Conservation (phyloP, 345 rosid genomes). For the Populus pruinosa region DNA sequence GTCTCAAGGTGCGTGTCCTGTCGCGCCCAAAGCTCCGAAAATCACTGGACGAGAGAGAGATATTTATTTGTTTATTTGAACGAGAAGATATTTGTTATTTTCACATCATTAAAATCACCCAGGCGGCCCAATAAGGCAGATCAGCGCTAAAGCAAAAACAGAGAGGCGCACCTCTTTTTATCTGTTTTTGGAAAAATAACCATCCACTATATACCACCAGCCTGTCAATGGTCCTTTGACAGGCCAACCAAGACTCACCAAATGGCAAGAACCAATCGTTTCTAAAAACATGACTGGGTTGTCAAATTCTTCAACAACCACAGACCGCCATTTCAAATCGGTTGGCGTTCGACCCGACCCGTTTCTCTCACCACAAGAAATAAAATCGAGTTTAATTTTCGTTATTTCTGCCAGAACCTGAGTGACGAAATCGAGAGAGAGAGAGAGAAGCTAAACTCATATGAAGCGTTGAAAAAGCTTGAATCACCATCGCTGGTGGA, state of each 20-base stretch:
- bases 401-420: neutral
- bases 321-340: neutral
- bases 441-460: neutral
- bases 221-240: neutral
- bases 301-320: neutral
- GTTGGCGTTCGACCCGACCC: neutral
- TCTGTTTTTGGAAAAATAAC: too few relatives aligned
- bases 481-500: conserved; percentile 3
- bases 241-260: conserved; percentile 4
- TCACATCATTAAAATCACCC: neutral
- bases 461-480: neutral
- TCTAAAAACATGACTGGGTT: neutral
- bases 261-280: neutral
- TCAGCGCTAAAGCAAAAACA: neutral
- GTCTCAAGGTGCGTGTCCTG: neutral
- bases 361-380: neutral
- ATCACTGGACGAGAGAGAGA: neutral
- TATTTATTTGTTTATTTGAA: too few relatives aligned
- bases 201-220: neutral
- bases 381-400: neutral
- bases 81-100: neutral
- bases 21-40: too few relatives aligned
- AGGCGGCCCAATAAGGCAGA: neutral
- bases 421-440: neutral
- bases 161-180: neutral